Evolutionary conservation across 2,329 filamentous ascomycete species (phyloP), one percentile per base, ranked within the genome.

Genomic region (Cladosporium austrohemisphaericum): DNA sequence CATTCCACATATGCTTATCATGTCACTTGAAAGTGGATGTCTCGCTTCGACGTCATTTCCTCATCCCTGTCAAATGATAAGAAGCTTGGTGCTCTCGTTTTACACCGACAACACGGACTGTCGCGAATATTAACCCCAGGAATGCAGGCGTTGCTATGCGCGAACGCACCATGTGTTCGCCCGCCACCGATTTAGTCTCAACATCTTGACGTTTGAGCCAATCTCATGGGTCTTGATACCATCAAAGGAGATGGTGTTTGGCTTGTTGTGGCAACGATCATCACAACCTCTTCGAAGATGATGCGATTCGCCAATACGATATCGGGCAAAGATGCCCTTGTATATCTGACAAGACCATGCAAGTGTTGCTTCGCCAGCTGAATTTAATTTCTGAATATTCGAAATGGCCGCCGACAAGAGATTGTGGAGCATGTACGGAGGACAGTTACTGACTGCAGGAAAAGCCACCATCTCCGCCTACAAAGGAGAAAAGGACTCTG

Each of bases 101-200:
- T 9, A 1, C 33, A 22, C 41, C 31, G 31, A 20, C n/a, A 11
- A 36, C n/a, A 25, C 41, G 41, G 41, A 4, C 25, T 23, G 14
- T 20, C 22, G 20, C 20, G 41, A 45, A 25, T 45, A 18, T 19
- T 22, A 45, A 10, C 20, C 8, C 11, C 20, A 35, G 41, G 41
- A 45, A 45, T 45, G 41, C 41, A 35, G 3, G 10, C 29, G 41
- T 45, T 45, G 41, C 41, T 16, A 45, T 19, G 41, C 29, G 25
- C n/a, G 31, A 11, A 45, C 31, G 14, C n/a, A 25, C 41, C 41
- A 45, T 23, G 29, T 16, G 41, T 36, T 45, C 31, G 19, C 28
- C 26, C 28, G n/a, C 37, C 37, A 40, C 22, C 23, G 23, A 31
- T 19, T 19, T 7, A 26, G n/a, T 20, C 22, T 45, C 13, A 36